Percentiles rank a stretch among this genome's conserved stretches.
These are phyloP conservation scores for Aspergillus puulaauensis DNA, from an alignment of 2,329 filamentous ascomycete species.

Conservation along the genomic window DNA sequence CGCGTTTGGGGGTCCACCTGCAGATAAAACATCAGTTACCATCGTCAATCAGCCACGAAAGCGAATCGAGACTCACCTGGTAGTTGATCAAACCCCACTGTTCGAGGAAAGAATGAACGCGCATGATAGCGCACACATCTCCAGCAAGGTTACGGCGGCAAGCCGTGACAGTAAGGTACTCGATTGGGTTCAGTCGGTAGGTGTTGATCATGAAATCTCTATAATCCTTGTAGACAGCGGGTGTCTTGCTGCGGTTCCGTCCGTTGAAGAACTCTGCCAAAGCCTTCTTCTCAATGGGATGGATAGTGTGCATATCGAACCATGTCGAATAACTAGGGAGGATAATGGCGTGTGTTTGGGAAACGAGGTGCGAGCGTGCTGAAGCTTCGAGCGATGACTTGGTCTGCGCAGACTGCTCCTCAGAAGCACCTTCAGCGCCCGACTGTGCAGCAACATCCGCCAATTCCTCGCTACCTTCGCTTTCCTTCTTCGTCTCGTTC, in stretches of 20 bases:
- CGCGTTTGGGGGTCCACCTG: constrained; percentile 95
- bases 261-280: constrained; percentile 98
- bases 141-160: constrained; percentile 93
- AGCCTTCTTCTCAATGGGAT: constrained; percentile 89
- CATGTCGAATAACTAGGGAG: constrained; percentile 96
- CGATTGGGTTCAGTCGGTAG: constrained; percentile 89
- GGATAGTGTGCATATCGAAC: constrained; percentile 97
- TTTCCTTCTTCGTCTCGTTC: constrained; percentile 45
- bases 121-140: constrained; percentile 98
- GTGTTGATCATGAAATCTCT: constrained; percentile 99
- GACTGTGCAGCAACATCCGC: constrained; percentile 46
- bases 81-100: constrained; percentile 99
- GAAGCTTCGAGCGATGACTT: constrained; percentile 82
- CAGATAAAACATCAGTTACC: constrained; percentile 2
- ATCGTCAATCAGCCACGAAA: background rate
- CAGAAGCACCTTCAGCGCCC: constrained; percentile 51
- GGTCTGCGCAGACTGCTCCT: constrained; percentile 62
- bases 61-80: constrained; percentile 64
- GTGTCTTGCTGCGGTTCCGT: constrained; percentile 96
- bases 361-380: constrained; percentile 86
- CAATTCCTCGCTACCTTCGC: constrained; percentile 45
- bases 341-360: constrained; percentile 93
- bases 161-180: constrained; percentile 95
- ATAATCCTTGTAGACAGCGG: constrained; percentile 97
- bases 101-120: constrained; percentile 94